Evolutionary conservation across 495 filamentous ascomycete species (phyloP), one percentile per base, ranked within the genome.

Genomic region (Aspergillus indologenus): DNA sequence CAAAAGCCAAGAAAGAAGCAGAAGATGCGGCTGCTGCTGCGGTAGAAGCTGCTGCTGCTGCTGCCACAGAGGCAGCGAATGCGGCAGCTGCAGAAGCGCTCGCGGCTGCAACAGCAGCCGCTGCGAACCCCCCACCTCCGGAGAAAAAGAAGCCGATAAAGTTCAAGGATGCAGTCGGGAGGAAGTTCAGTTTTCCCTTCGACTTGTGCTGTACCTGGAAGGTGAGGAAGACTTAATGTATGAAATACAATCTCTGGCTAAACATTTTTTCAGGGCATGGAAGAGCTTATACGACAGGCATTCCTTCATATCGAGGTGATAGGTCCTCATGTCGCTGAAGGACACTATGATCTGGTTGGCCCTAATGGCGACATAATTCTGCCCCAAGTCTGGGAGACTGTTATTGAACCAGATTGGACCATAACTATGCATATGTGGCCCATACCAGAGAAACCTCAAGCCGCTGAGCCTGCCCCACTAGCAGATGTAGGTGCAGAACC

Each of bases 381-480:
- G 20, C 90, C 90, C 7, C 84, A 89, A 59, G 85, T 94, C 8
- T 96, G 90, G 90, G 90, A 94, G 58, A 90, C 84, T 54, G 85
- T 91, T 48, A 75, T 96, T 46, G 83, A 94, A 71, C 91, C 91
- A 6, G 90, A 92, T 68, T 96, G 90, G 90, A 79, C 83, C 43
- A 88, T 97, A 65, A 92, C 87, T 3, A 96, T 96, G 93, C 90
- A 95, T 62, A 94, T 96, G 91, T 97, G 92, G 92, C 92, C 93
- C 5, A 88, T 96, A 79, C 84, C 83, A 5, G 86, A 87, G 62
- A 79, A 80, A 54, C 77, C 78, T 15, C 77, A 77, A 50, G 68
- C 69, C 17, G 68, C 74, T 8, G 76, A 77, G 44, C 73, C 78
- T 18, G 60, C 71, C 54, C 65, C 72, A 8, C 64, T 64, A 12